Percentiles rank a stretch among this genome's conserved stretches.
phyloP scores from a whole-genome alignment of 2,329 filamentous ascomycete species.

The Fusarium dimerum region DNA sequence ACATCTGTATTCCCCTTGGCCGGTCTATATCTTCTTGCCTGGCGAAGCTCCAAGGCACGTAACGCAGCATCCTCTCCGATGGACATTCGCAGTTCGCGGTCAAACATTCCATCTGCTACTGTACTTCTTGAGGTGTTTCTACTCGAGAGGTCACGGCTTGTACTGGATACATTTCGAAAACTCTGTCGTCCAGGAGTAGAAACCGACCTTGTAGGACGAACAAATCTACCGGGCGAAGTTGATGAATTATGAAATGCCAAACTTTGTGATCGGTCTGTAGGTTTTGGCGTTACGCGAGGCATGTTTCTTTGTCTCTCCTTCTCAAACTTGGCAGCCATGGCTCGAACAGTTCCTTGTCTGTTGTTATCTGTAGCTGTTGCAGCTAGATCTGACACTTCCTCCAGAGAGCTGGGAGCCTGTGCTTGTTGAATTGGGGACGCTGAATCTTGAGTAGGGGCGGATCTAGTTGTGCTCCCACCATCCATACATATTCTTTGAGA shows the following conservation, averaged over 20 bases:
- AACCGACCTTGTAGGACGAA: slow-evolving; percentile 9
- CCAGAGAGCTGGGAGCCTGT: too few relatives aligned
- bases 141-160: slow-evolving; percentile 5
- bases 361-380: slow-evolving; percentile 18
- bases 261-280: slow-evolving; percentile 19
- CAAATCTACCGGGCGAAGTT: slow-evolving; percentile 7
- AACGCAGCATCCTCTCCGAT: slow-evolving; percentile 21
- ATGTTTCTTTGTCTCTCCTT: slow-evolving; percentile 17
- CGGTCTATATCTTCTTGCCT: neutral
- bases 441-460: too few relatives aligned
- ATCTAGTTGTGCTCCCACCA: too few relatives aligned
- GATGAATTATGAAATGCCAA: slow-evolving; percentile 23
- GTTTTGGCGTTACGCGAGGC: slow-evolving; percentile 2
- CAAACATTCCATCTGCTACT: neutral
- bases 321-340: slow-evolving; percentile 56
- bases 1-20: neutral
- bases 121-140: slow-evolving; percentile 4
- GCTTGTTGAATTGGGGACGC: too few relatives aligned
- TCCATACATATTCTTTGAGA: too few relatives aligned
- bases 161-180: slow-evolving; percentile 2
- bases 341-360: slow-evolving; percentile 43
- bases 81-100: slow-evolving; percentile 11
- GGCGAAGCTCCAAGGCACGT: slow-evolving; percentile 16
- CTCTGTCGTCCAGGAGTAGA: slow-evolving; percentile 10
- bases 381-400: slow-evolving; percentile 5